These are phyloP conservation scores for Ogataea polymorpha DNA, from an alignment of 805 yeast genomes.

Conservation along the genomic window DNA sequence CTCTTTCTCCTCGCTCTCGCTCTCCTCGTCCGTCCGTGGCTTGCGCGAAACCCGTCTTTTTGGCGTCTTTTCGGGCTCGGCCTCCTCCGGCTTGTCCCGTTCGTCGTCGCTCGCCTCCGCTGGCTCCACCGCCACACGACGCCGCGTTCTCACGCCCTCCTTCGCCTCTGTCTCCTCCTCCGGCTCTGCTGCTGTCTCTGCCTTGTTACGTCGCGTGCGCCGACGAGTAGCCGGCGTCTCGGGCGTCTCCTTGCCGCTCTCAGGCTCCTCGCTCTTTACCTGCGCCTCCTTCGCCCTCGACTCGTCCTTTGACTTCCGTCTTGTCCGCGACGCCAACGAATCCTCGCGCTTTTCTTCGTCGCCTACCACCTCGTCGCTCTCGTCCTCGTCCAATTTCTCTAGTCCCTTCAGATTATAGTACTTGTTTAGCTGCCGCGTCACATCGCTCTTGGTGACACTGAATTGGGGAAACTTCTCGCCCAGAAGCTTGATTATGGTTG, in stretches of 20 bases:
- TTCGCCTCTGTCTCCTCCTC: constrained; percentile 3
- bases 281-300: neutral
- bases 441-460: constrained; percentile 11
- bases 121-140: constrained; percentile 1
- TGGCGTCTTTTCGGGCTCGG: neutral
- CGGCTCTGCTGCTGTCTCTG: constrained; percentile 1
- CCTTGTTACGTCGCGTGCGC: constrained; percentile 2
- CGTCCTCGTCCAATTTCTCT: constrained; percentile 22
- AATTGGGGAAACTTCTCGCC: constrained; percentile 19
- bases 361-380: neutral
- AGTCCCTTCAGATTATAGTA: constrained; percentile 30
- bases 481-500: constrained; percentile 17
- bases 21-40: constrained; percentile 2
- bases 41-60: constrained; percentile 2
- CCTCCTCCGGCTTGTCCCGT: constrained; percentile 6
- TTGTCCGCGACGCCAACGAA: constrained; percentile 12
- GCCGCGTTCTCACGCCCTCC: constrained; percentile 2
- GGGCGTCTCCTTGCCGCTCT: constrained; percentile 4
- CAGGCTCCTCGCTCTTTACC: constrained; percentile 4
- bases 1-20: constrained; percentile 6
- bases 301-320: constrained; percentile 10
- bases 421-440: constrained; percentile 19
- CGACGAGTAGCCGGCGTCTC: constrained; percentile 8
- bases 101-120: constrained; percentile 4
- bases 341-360: constrained; percentile 4